Conservation (phyloP, 2,329 filamentous ascomycete species). For the Colletotrichum abscissum region DNA sequence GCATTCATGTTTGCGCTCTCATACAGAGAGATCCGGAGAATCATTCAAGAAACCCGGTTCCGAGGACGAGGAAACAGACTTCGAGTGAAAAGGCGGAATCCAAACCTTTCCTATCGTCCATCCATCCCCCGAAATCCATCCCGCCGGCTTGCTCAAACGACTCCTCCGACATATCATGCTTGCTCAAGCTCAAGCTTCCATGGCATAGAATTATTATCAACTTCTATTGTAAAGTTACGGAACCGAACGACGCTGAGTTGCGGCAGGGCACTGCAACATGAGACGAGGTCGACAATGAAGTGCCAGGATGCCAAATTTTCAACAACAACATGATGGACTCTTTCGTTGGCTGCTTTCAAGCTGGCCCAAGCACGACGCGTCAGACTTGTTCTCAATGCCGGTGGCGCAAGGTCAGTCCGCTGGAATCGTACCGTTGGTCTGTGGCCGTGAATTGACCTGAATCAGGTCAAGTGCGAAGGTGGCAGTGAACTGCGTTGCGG, state of each 20-base stretch:
- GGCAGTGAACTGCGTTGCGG: constrained; percentile 41
- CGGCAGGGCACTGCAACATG: constrained; percentile 15
- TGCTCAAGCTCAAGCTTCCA: neutral
- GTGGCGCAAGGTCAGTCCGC: constrained; percentile 36
- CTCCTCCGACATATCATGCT: neutral
- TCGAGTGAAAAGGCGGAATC: constrained; percentile 3
- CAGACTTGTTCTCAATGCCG: constrained; percentile 41
- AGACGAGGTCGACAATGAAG: constrained; percentile 18
- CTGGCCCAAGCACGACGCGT: constrained; percentile 27
- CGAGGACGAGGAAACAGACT: neutral
- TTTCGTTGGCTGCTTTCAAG: constrained; percentile 37
- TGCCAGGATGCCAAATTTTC: constrained; percentile 20
- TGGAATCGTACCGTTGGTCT: neutral
- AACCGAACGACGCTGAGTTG: constrained; percentile 7
- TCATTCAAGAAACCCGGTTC: neutral
- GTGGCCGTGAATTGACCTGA: neutral
- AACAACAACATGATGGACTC: constrained; percentile 34
- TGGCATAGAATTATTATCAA: too few relatives aligned
- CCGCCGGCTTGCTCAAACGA: neutral
- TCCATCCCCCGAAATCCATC: neutral
- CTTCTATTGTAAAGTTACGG: neutral
- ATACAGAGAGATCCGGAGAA: neutral
- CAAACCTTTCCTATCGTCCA: neutral
- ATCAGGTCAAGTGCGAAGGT: constrained; percentile 44
- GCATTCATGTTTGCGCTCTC: neutral